These are phyloP conservation scores for Coemansia sp. DNA, from an alignment of 192 early-diverging fungal species.

Conservation along the genomic window DNA sequence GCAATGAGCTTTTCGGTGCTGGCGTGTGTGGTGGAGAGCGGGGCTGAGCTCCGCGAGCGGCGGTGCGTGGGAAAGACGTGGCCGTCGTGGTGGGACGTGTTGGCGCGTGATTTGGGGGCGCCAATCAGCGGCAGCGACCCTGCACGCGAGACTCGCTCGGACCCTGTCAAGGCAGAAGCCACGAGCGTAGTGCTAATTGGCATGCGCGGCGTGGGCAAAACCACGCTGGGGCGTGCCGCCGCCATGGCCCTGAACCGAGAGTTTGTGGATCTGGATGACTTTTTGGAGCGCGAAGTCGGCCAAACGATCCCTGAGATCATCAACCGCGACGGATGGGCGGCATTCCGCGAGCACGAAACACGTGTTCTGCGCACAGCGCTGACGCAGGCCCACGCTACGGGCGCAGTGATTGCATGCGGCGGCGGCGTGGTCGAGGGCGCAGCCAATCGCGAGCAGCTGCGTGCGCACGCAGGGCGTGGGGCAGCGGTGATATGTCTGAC, in stretches of 20 bases:
- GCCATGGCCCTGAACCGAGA: slow-evolving; percentile 63
- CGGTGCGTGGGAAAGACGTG: slow-evolving; percentile 99
- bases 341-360: slow-evolving; percentile 81
- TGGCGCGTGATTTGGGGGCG: slow-evolving; percentile 77
- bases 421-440: slow-evolving; percentile 91
- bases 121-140: slow-evolving; percentile 39
- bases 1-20: slow-evolving; percentile 96
- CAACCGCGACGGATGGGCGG: slow-evolving; percentile 75
- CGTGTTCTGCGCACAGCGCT: slow-evolving; percentile 66
- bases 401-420: slow-evolving; percentile 84
- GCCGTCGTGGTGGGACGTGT: slow-evolving; percentile 98
- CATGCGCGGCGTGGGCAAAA: slow-evolving; percentile 99
- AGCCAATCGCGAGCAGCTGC: slow-evolving; percentile 66
- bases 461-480: slow-evolving; percentile 57
- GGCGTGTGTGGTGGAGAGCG: slow-evolving; percentile 69
- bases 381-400: slow-evolving; percentile 54
- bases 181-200: slow-evolving; percentile 87
- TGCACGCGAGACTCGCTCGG: not conserved
- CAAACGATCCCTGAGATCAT: slow-evolving; percentile 82
- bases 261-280: slow-evolving; percentile 90
- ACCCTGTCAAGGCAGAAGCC: not conserved
- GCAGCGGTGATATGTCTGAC: slow-evolving; percentile 76
- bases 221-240: slow-evolving; percentile 74
- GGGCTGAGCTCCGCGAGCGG: slow-evolving; percentile 83
- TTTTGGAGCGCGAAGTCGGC: slow-evolving; percentile 70